Evolutionary conservation across 495 filamentous ascomycete genomes (phyloP).

Genomic region (Alectoria sarmentosa): DNA sequence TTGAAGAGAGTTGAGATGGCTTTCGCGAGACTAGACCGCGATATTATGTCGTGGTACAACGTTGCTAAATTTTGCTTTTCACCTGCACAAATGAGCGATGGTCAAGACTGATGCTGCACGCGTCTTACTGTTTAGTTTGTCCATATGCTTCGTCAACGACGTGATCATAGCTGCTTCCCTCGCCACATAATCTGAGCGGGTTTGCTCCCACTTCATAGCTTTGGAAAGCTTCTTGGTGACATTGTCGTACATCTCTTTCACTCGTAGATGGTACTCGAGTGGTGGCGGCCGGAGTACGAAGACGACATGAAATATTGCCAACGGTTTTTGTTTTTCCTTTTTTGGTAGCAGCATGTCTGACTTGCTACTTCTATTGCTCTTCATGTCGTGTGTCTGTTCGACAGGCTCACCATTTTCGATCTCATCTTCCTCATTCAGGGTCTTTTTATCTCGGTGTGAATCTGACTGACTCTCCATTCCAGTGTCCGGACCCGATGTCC

Average conservation of each 20-base stretch:
- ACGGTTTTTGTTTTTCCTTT: slow-evolving; percentile 46
- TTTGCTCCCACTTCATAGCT: slow-evolving; percentile 84
- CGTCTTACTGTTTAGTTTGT: slow-evolving; percentile 61
- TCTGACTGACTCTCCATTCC: slow-evolving; percentile 4
- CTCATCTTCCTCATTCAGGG: slow-evolving; percentile 13
- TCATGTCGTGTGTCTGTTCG: slow-evolving; percentile 24
- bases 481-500: not conserved
- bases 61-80: slow-evolving; percentile 16
- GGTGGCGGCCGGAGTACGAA: slow-evolving; percentile 79
- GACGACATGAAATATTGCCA: slow-evolving; percentile 97
- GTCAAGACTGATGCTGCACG: not conserved
- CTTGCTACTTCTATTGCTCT: slow-evolving; percentile 35
- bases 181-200: slow-evolving; percentile 79
- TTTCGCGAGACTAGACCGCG: slow-evolving; percentile 69
- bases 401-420: not conserved
- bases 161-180: slow-evolving; percentile 74
- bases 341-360: slow-evolving; percentile 37
- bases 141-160: slow-evolving; percentile 62
- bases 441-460: slow-evolving; percentile 1
- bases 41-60: slow-evolving; percentile 53
- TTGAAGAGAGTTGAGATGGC: slow-evolving; percentile 75
- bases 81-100: slow-evolving; percentile 15
- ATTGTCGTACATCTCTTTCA: slow-evolving; percentile 76
- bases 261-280: slow-evolving; percentile 63
- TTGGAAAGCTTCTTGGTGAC: slow-evolving; percentile 86